Evolutionary conservation across 2,329 filamentous ascomycete genomes (phyloP), one percentile per base, ranked within the genome.

Genomic region (Diaporthe ilicicola): DNA sequence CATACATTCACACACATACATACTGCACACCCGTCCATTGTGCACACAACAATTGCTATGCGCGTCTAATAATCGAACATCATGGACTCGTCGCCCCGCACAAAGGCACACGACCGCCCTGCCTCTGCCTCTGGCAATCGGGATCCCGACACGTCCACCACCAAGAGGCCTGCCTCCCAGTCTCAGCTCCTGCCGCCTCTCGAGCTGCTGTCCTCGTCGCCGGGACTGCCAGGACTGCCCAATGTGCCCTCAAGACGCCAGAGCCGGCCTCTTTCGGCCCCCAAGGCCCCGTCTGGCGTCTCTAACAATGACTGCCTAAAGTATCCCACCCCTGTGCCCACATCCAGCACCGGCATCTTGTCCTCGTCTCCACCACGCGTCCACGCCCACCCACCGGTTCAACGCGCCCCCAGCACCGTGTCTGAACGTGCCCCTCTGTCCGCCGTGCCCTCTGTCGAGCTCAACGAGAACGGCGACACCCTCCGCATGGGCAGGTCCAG

Each of bases 321-420:
- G 78, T 98, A 98, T 83, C 96, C 96, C 51, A 98, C 96, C 3
- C 96, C 96, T 1, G 89, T 97, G 73, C 95, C 95, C 24, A 98
- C 95, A 5, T 98, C 96, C 4, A 97, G 94, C 75, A 97, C 95
- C 55, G 94, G 93, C 77, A 94, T 98, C 76, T 85, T 97, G 75
- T 94, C 93, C 46, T 97, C 94, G 59, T 97, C 95, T 69, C 95
- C 95, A 59, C 91, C 93, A 70, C 87, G 80, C 77, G 82, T 81
- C 76, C 83, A 80, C 10, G 79, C 79, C 76, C 80, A 88, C 78
- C 85, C 88, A 29, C n/a, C 76, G 69, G 77, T 91, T 48, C 85
- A 88, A 76, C 90, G 92, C 77, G 88, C 89, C 70, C 85, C 89
- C 75, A 92, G 91, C 29, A 83, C 86, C 69, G 83, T 90, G 70